These are phyloP conservation scores for Verbascum thapsus DNA, from an alignment of 257 asterid genomes.

Conservation along the genomic window DNA sequence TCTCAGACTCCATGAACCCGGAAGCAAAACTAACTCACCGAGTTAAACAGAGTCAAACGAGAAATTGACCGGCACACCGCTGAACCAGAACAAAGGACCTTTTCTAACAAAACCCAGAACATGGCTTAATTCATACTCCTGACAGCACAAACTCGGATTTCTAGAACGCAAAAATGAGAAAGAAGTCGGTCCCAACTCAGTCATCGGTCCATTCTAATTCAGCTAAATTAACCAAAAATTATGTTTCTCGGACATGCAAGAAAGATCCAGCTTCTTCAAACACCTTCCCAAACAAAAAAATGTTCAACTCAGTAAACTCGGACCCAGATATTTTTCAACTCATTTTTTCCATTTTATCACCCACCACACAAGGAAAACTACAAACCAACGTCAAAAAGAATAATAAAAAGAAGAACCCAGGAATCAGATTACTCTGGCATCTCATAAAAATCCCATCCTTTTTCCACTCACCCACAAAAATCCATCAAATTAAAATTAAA, in stretches of 20 bases:
- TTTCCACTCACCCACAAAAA: constrained; percentile 29
- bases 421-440: constrained; percentile 22
- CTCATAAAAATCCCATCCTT: constrained; percentile 36
- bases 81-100: neutral
- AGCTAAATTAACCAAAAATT: constrained; percentile 12
- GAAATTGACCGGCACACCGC: neutral
- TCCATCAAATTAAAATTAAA: constrained; percentile 29
- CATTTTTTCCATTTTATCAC: constrained; percentile 12
- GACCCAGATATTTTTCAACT: constrained; percentile 26
- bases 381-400: neutral
- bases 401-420: constrained; percentile 21
- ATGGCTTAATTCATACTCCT: constrained; percentile 10
- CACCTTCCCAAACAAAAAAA: too few relatives aligned
- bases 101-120: neutral
- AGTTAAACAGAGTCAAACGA: neutral
- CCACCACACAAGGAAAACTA: constrained; percentile 24
- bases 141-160: neutral
- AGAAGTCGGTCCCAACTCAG: constrained; percentile 28
- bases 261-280: constrained; percentile 20
- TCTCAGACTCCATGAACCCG: constrained; percentile 30
- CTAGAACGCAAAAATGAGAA: constrained; percentile 20
- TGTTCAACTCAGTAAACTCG: too few relatives aligned
- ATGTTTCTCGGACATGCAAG: constrained; percentile 25
- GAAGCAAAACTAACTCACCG: neutral
- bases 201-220: constrained; percentile 12